Base-by-base conservation (phyloP, 139 green algal genomes). In the Coelastrella sp. region DNA sequence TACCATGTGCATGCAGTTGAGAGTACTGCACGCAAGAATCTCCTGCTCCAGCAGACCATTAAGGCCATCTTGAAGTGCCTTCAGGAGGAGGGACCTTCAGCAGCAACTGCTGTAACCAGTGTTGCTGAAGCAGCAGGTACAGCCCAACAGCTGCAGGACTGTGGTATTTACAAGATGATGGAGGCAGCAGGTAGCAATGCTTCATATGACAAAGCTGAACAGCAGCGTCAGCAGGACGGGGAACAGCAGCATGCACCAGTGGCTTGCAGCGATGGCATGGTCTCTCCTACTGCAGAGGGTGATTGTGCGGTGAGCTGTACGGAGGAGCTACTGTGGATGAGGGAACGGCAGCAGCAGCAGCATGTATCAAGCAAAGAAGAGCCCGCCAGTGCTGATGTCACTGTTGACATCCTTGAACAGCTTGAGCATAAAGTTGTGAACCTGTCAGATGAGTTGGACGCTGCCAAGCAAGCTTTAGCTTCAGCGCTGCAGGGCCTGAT, bases 31-130 rank as follows among this genome's bases (percentile, higher is more conserved):
- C 87, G 87, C 63, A 91, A 87, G 70, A 96, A 93, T 82, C 74
- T 94, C 56, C 84, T 96, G 8, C 93, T 95, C 70, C 94, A 97
- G 91, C 94, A 94, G 60, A 95, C 95, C 65, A 93, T 96, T 27
- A 93, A 95, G 63, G 94, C 80, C 19, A 87, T 97, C 78, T 87
- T 96, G 20, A 24, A 57, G n/a, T 60, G 35, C n/a, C 85, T 84
- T n/a, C n/a, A 66, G 25, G 68, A 90, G 75, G 86, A 90, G 8
- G 72, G 59, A 58, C 59, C 86, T n/a, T 14, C 73, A 76, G 73
- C 27, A 68, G 58, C 70, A 68, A 65, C 49, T 15, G 20, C 61
- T 66, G 85, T 59, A 89, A 80, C 9, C 74, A 59, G n/a, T 59
- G 25, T 25, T 27, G 49, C 49, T 25, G 49, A 35, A 83, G 49